These are phyloP conservation scores for Hypoxylon sp. DNA, from an alignment of 2,329 filamentous ascomycete species.

Conservation along the genomic window DNA sequence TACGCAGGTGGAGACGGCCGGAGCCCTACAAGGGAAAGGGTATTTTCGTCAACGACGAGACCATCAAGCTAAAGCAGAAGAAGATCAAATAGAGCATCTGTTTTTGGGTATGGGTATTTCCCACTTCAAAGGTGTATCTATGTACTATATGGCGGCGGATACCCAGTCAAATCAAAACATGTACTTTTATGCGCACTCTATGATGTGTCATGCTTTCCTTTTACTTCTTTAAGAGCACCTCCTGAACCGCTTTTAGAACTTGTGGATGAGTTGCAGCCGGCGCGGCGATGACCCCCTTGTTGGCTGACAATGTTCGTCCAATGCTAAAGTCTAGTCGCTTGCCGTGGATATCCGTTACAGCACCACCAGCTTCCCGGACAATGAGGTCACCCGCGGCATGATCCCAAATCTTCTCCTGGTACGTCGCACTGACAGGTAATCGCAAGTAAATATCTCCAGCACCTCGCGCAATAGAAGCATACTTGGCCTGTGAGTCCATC, in stretches of 20 bases:
- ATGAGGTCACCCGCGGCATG: conserved; percentile 96
- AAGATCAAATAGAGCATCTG: conserved; percentile 80
- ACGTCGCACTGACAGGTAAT: conserved; percentile 85
- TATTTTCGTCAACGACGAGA: conserved; percentile 98
- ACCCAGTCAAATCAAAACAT: conserved; percentile 47
- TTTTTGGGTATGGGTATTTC: conserved; percentile 15
- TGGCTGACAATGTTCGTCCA: conserved; percentile 87
- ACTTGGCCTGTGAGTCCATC: conserved; percentile 99
- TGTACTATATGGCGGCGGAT: conserved; percentile 49
- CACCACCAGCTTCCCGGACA: conserved; percentile 91
- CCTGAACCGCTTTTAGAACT: conserved; percentile 86
- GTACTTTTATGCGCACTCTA: conserved; percentile 49
- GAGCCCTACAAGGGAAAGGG: conserved; percentile 99
- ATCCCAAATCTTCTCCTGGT: conserved; percentile 99
- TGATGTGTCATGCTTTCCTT: conserved; percentile 24
- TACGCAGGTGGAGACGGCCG: conserved; percentile 88
- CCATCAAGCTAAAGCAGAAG: conserved; percentile 98
- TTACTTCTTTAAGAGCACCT: conserved; percentile 73
- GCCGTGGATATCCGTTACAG: conserved; percentile 91
- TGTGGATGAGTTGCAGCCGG: conserved; percentile 80
- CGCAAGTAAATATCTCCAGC: conserved; percentile 96
- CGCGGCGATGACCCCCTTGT: conserved; percentile 95
- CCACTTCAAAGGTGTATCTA: conserved; percentile 45
- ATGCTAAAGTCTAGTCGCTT: conserved; percentile 87
- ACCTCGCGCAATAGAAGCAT: conserved; percentile 93